phyloP scores from a whole-genome alignment of 2,329 filamentous ascomycete genomes.

The Aspergillus sojae region DNA sequence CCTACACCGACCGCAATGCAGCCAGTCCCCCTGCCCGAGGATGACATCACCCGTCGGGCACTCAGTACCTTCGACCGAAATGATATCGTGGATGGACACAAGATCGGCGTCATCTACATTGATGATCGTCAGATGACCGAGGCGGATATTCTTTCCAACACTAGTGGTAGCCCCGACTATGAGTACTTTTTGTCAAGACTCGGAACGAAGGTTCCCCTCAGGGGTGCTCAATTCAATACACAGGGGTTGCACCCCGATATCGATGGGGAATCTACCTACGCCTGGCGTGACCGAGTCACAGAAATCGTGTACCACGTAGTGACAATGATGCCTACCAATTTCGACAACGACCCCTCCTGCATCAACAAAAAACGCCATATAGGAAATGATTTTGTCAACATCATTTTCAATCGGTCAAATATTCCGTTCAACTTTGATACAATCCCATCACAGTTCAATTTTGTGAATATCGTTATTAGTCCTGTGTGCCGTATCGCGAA shows the following conservation, averaged over 20 bases:
- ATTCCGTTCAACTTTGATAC: constrained; percentile 84
- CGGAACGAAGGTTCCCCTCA: constrained; percentile 77
- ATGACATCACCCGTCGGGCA: constrained; percentile 71
- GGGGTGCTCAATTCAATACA: constrained; percentile 85
- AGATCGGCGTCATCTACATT: constrained; percentile 92
- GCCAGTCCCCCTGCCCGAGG: constrained; percentile 75
- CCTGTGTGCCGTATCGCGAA: constrained; percentile 61
- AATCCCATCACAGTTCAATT: constrained; percentile 94
- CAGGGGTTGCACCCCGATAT: constrained; percentile 83
- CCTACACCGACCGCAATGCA: constrained; percentile 56
- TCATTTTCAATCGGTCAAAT: constrained; percentile 97
- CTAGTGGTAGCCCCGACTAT: constrained; percentile 84
- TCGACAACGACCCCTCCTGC: constrained; percentile 73
- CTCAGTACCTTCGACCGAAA: constrained; percentile 82
- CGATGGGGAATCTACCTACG: constrained; percentile 87
- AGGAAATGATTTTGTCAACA: constrained; percentile 97
- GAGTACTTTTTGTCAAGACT: constrained; percentile 80
- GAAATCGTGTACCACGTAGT: constrained; percentile 95
- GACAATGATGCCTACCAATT: constrained; percentile 94
- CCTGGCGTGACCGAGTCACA: constrained; percentile 92
- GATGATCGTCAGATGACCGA: constrained; percentile 83
- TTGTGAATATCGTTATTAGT: constrained; percentile 93
- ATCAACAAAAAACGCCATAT: constrained; percentile 91
- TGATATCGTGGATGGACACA: constrained; percentile 90
- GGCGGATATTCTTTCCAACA: constrained; percentile 81